Evolutionary conservation across 306 rosid species (phyloP).

Genomic region (Cyclanthera cordifolia): DNA sequence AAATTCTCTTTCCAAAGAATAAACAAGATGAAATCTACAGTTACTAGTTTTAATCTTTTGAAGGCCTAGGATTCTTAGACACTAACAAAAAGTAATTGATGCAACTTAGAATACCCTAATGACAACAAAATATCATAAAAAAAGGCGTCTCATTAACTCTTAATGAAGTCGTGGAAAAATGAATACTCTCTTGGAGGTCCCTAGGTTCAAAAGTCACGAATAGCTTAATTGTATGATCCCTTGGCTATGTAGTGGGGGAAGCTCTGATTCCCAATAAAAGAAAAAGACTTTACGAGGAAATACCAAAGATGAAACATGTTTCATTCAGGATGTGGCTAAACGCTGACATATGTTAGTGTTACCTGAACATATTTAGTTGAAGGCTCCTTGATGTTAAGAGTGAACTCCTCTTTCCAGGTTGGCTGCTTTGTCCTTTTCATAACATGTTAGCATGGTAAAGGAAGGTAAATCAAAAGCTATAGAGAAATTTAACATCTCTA

Average conservation of each 20-base stretch:
- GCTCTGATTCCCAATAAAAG: too few relatives aligned
- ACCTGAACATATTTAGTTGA: conserved; percentile 59
- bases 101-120: neutral
- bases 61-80: neutral
- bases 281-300: too few relatives aligned
- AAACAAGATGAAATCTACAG: neutral
- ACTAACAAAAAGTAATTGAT: neutral
- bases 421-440: conserved; percentile 69
- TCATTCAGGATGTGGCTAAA: conserved; percentile 3
- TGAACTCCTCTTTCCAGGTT: conserved; percentile 80
- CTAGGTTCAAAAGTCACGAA: too few relatives aligned
- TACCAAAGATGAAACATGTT: neutral
- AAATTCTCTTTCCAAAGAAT: neutral
- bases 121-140: neutral
- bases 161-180: neutral
- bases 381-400: conserved; percentile 55
- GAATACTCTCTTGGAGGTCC: too few relatives aligned
- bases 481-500: neutral
- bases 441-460: conserved; percentile 2
- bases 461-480: neutral
- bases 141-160: neutral
- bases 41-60: neutral
- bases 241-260: too few relatives aligned
- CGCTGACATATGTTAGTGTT: conserved; percentile 19
- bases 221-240: too few relatives aligned